phyloP scores from a whole-genome alignment of 495 filamentous ascomycete species.

The Talaromyces ruber region DNA sequence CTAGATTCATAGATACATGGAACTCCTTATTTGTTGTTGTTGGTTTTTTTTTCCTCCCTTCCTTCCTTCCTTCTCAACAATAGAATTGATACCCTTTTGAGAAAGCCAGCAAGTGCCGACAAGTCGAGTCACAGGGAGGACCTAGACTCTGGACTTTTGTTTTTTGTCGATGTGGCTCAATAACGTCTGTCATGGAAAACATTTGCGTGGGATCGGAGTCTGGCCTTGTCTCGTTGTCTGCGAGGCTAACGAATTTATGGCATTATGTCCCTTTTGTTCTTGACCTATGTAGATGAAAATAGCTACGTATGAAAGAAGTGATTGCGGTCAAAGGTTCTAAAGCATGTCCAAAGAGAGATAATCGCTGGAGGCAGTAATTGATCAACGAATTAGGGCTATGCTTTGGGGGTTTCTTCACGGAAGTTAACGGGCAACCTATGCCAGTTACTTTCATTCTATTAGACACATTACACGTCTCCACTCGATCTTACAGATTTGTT shows the following conservation, averaged over 20 bases:
- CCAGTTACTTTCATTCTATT: too few relatives aligned
- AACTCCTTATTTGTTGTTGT: too few relatives aligned
- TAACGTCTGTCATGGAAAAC: not conserved
- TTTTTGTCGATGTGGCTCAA: not conserved
- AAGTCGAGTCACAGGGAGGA: not conserved
- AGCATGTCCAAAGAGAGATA: not conserved
- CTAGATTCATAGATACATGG: not conserved
- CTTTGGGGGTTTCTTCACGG: not conserved
- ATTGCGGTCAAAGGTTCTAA: not conserved
- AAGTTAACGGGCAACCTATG: too few relatives aligned
- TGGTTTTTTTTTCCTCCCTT: not conserved
- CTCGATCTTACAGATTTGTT: too few relatives aligned
- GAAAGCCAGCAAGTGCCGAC: not conserved
- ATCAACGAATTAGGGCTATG: not conserved
- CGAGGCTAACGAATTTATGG: not conserved
- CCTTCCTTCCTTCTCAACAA: not conserved
- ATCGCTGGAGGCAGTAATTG: not conserved
- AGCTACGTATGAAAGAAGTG: not conserved
- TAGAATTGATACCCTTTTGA: not conserved
- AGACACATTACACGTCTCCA: too few relatives aligned
- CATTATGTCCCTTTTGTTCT: not conserved
- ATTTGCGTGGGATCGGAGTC: not conserved
- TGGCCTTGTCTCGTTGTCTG: not conserved
- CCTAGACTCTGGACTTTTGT: not conserved
- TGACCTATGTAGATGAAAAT: not conserved